Base-by-base conservation (phyloP, 2,329 filamentous ascomycete species). In the Pleoardoris graminearum region DNA sequence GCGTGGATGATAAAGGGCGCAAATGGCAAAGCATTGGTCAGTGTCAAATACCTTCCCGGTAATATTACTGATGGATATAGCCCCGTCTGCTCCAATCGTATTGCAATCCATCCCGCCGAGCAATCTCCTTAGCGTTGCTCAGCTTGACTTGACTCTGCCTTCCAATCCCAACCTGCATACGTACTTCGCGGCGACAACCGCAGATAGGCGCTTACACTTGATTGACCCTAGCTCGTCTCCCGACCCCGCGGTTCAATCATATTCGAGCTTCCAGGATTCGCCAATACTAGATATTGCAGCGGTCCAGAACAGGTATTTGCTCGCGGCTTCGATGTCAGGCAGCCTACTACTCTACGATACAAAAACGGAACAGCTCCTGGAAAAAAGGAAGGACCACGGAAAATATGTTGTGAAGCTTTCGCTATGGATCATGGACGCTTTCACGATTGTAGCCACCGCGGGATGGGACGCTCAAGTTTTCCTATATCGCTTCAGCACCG, bases 321-420 rank as follows among this genome's bases (percentile, higher is more conserved):
- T 85, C n/a, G 74, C 79, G 45, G 77, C 79, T 16, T 82, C 79
- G 38, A 86, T 86, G 83, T 85, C 83, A 8, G 84, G 84, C 4
- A 78, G 80, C 48, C 60, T 85, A 4, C 63, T 78, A 25, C 68
- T 85, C 1, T 80, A 79, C 54, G 68, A 79, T 53, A 68, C 72
- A 12, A 48, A 50, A n/a, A 57, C 59, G 22, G 72, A 75, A 14
- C 61, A 69, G 21, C 59, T 79, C 1, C 51, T 82, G 14, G 77
- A 79, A 23, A 74, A 74, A 51, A 75, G 83, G 39, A 79, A 77
- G 50, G 83, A 86, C 56, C 83, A 86, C 59, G 65, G 70, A 19
- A 86, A 85, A 61, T 86, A 85, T 65, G 75, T 80, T 7, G 80
- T 86, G 48, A 81, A 82, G 56, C 70, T 83, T 2, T 70, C 76